Evolutionary conservation across 768 basidiomycete genomes (phyloP).

Genomic region (Lyophyllum semitale): DNA sequence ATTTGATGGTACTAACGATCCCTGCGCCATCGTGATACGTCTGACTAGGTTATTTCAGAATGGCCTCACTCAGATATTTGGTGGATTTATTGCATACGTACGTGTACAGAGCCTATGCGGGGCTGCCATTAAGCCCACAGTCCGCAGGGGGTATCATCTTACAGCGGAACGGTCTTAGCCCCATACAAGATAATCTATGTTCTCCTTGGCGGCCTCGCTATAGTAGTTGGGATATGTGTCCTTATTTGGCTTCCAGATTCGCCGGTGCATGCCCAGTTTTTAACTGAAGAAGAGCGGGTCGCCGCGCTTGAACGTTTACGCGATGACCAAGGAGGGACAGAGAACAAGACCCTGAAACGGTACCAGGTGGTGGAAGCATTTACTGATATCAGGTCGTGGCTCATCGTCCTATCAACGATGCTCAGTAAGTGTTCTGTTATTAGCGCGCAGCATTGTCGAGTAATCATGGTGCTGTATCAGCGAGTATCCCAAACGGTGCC

Average conservation of each 20-base stretch:
- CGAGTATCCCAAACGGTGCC: slow-evolving; percentile 66
- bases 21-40: neutral
- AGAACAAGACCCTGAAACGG: slow-evolving; percentile 60
- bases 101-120: slow-evolving; percentile 9
- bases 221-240: slow-evolving; percentile 56
- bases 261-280: slow-evolving; percentile 57
- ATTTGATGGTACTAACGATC: slow-evolving; percentile 51
- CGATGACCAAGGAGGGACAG: slow-evolving; percentile 65
- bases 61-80: slow-evolving; percentile 59
- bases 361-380: slow-evolving; percentile 60
- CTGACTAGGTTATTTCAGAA: slow-evolving; percentile 37
- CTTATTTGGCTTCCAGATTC: slow-evolving; percentile 67
- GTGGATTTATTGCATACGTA: slow-evolving; percentile 66
- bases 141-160: slow-evolving; percentile 56
- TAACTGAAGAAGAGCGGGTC: slow-evolving; percentile 60
- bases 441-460: neutral
- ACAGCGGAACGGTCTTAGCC: slow-evolving; percentile 45
- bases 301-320: slow-evolving; percentile 67
- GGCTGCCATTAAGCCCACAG: neutral
- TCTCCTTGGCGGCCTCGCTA: slow-evolving; percentile 60
- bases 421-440: slow-evolving; percentile 43
- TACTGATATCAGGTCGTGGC: slow-evolving; percentile 59
- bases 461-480: slow-evolving; percentile 30
- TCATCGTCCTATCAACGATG: slow-evolving; percentile 59
- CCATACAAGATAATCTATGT: slow-evolving; percentile 66